phyloP scores from a whole-genome alignment of 1,139 yeast genomes.

The Sporopachydermia cereana region DNA sequence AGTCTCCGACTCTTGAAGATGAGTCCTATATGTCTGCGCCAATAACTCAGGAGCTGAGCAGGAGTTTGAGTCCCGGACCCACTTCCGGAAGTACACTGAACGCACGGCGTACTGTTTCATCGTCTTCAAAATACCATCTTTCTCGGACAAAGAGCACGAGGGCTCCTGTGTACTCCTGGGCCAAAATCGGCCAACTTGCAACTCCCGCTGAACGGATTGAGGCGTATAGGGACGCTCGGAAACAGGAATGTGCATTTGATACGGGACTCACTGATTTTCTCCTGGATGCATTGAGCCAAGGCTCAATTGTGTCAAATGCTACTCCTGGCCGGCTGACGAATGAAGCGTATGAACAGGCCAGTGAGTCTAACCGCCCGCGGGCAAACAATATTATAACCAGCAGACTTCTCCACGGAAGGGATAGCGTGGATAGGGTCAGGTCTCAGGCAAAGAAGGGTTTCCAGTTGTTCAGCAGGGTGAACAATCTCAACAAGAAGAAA shows the following conservation, averaged over 20 bases:
- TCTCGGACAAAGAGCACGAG: background rate
- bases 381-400: conserved; percentile 1
- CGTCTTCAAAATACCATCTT: background rate
- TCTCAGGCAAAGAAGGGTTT: conserved; percentile 5
- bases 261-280: conserved; percentile 41
- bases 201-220: conserved; percentile 29
- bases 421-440: background rate
- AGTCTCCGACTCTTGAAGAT: background rate
- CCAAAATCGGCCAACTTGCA: background rate
- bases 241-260: conserved; percentile 30
- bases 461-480: background rate
- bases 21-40: background rate
- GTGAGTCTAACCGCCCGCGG: conserved; percentile 1
- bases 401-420: background rate
- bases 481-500: background rate
- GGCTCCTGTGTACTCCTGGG: background rate
- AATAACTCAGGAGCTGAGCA: background rate
- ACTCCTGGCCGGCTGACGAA: background rate
- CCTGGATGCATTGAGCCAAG: conserved; percentile 11
- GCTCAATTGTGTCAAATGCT: conserved; percentile 3
- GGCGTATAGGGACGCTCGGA: conserved; percentile 31
- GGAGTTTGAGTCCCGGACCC: background rate
- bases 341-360: conserved; percentile 4
- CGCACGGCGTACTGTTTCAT: background rate
- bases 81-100: conserved; percentile 2